phyloP scores from a whole-genome alignment of 371 early-diverging fungal species.

The Zopfochytrium polystomum region DNA sequence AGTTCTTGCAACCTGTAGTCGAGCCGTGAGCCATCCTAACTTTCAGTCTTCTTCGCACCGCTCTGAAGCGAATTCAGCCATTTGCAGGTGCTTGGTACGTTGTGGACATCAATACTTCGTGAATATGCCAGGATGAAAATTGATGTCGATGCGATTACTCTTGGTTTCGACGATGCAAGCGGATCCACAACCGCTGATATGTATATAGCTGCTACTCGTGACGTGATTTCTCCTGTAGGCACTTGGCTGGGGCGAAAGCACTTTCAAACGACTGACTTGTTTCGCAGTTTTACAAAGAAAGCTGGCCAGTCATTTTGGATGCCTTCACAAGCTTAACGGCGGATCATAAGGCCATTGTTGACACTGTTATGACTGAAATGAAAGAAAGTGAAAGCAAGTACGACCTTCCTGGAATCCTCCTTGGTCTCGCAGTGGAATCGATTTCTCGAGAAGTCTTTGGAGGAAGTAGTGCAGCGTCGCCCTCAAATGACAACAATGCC shows the following conservation, averaged over 20 bases:
- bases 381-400: neutral
- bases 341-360: neutral
- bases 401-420: neutral
- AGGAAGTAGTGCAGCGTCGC: neutral
- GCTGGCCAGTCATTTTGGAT: constrained; percentile 2
- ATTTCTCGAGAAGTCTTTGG: neutral
- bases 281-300: neutral
- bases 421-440: neutral
- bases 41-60: neutral
- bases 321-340: neutral
- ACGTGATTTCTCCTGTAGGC: constrained; percentile 54
- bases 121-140: constrained; percentile 38
- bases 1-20: constrained; percentile 60
- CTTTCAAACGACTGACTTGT: neutral
- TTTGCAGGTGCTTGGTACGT: constrained; percentile 24
- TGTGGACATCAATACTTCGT: constrained; percentile 36
- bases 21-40: constrained; percentile 48
- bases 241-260: neutral
- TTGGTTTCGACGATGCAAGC: neutral
- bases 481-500: constrained; percentile 5
- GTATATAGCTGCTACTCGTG: constrained; percentile 46
- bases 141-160: constrained; percentile 29
- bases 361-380: neutral
- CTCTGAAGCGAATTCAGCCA: constrained; percentile 13
- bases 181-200: constrained; percentile 22